phyloP scores from a whole-genome alignment of 352 stramenopile species.

The Phytophthora tubulina region DNA sequence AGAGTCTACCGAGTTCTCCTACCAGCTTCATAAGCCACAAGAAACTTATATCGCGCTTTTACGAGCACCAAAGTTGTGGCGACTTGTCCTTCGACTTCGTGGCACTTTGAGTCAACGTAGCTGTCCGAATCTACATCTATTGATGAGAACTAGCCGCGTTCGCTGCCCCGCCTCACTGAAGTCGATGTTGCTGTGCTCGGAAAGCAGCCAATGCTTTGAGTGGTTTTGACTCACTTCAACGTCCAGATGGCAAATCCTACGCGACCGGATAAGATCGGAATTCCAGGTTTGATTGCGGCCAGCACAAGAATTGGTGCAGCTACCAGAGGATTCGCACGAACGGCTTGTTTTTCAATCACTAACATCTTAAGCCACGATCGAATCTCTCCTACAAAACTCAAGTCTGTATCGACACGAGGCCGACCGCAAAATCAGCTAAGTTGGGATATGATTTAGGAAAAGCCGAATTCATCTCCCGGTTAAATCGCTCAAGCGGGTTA shows the following conservation, averaged over 20 bases:
- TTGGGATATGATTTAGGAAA: background rate
- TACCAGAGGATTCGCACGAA: background rate
- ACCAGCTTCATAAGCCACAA: constrained; percentile 5
- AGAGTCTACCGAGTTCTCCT: too few species aligned
- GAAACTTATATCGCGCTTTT: constrained; percentile 7
- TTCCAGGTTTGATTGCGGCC: constrained; percentile 1
- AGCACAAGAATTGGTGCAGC: constrained; percentile 12
- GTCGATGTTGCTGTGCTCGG: background rate
- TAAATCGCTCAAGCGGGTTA: background rate
- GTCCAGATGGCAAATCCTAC: background rate
- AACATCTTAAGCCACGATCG: background rate
- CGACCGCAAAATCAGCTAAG: background rate
- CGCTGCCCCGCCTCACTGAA: constrained; percentile 10
- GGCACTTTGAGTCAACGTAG: background rate
- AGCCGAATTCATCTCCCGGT: background rate
- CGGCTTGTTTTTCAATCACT: background rate
- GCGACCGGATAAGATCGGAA: background rate
- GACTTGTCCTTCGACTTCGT: too few species aligned
- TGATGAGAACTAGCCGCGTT: constrained; percentile 6
- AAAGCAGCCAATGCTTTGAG: constrained; percentile 16
- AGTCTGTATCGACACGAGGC: background rate
- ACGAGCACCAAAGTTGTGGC: constrained; percentile 9
- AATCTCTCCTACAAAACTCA: background rate
- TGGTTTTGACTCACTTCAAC: constrained; percentile 15
- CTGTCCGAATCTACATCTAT: background rate